phyloP scores from a whole-genome alignment of 2,329 filamentous ascomycete genomes.

The Calonectria multiphialidica region DNA sequence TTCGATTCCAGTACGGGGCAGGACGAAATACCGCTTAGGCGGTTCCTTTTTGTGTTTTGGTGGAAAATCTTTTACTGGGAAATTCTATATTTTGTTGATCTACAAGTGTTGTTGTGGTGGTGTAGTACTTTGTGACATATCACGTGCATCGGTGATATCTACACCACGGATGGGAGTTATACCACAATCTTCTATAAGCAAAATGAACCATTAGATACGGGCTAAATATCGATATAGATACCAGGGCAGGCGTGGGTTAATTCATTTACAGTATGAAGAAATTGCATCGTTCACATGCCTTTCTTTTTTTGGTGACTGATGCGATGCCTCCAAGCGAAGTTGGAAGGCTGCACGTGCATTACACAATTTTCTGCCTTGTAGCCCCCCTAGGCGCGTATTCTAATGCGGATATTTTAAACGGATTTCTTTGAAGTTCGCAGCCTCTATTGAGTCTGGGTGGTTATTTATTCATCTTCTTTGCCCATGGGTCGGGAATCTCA shows the following conservation, averaged over 20 bases:
- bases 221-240: slow-evolving; percentile 1
- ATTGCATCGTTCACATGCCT: not conserved
- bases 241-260: not conserved
- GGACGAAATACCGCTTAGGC: too few species aligned
- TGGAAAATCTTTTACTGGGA: not conserved
- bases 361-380: too few species aligned
- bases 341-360: not conserved
- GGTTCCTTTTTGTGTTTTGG: not conserved
- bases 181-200: not conserved
- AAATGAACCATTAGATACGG: not conserved
- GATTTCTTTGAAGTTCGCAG: too few species aligned
- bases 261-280: not conserved
- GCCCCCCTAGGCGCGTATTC: too few species aligned
- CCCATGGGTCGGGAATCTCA: too few species aligned
- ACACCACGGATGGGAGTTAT: not conserved
- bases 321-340: not conserved
- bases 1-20: slow-evolving; percentile 31
- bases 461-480: too few species aligned
- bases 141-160: not conserved
- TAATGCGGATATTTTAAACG: too few species aligned
- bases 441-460: too few species aligned
- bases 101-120: not conserved
- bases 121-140: not conserved
- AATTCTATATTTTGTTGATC: not conserved
- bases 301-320: not conserved